Percentiles rank a stretch among this genome's conserved stretches.
phyloP scores from a whole-genome alignment of 306 rosid genomes.

The Senna siamea region DNA sequence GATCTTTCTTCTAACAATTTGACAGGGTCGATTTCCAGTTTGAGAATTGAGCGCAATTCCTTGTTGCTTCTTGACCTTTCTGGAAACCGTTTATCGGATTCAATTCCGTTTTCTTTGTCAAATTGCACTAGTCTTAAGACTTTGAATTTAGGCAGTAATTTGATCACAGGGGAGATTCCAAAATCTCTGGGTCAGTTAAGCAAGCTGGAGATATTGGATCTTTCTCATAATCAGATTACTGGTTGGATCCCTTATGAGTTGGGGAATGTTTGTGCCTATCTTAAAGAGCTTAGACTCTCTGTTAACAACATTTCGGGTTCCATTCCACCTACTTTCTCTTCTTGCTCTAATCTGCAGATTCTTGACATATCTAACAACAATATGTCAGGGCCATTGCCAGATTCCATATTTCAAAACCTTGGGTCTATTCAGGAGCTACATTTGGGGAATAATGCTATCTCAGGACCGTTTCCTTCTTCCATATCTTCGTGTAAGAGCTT shows the following conservation, averaged over 20 bases:
- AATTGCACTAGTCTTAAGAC: conserved; percentile 74
- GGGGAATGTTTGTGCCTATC: conserved; percentile 71
- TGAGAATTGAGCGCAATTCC: conserved; percentile 65
- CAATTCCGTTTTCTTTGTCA: conserved; percentile 67
- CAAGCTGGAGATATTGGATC: conserved; percentile 71
- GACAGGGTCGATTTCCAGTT: conserved; percentile 72
- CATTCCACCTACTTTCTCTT: conserved; percentile 65
- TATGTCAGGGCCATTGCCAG: conserved; percentile 73
- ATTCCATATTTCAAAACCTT: conserved; percentile 64
- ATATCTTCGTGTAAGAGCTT: conserved; percentile 76
- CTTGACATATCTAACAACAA: conserved; percentile 90
- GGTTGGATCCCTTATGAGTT: conserved; percentile 92
- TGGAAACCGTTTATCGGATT: conserved; percentile 63
- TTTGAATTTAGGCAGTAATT: conserved; percentile 61
- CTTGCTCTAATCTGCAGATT: conserved; percentile 70
- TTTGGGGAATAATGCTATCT: conserved; percentile 75
- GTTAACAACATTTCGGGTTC: conserved; percentile 80
- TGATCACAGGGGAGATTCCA: conserved; percentile 74
- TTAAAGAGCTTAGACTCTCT: conserved; percentile 68
- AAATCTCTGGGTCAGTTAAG: conserved; percentile 65
- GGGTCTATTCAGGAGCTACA: conserved; percentile 68
- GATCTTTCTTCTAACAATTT: conserved; percentile 85
- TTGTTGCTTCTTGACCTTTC: conserved; percentile 73
- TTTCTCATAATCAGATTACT: conserved; percentile 74
- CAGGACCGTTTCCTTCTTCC: conserved; percentile 79